phyloP scores from a whole-genome alignment of 1,139 yeast species.

The Cylindricascospora bacillispora region DNA sequence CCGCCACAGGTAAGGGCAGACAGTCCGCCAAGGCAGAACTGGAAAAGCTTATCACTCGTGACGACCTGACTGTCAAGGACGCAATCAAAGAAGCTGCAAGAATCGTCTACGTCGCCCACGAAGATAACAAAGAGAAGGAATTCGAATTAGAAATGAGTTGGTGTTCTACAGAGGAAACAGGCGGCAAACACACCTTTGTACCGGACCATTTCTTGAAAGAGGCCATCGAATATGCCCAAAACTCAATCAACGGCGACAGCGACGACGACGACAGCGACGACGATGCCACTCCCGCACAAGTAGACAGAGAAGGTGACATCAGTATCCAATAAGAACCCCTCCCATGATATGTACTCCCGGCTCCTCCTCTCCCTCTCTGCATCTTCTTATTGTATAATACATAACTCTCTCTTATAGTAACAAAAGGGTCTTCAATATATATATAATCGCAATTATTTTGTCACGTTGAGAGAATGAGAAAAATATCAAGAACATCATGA shows the following conservation, averaged over 20 bases:
- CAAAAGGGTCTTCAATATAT: too few species aligned
- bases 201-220: constrained; percentile 69
- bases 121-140: constrained; percentile 94
- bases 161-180: constrained; percentile 65
- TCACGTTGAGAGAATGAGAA: too few species aligned
- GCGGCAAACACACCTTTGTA: constrained; percentile 68
- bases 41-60: constrained; percentile 50
- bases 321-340: background rate
- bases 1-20: constrained; percentile 97
- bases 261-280: constrained; percentile 40
- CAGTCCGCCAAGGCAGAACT: constrained; percentile 93
- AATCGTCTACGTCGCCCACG: constrained; percentile 88
- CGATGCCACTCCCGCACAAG: constrained; percentile 6
- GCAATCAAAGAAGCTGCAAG: constrained; percentile 91
- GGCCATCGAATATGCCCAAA: constrained; percentile 72
- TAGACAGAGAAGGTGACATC: background rate
- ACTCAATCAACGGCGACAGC: constrained; percentile 66
- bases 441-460: too few species aligned
- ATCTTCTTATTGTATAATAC: too few species aligned
- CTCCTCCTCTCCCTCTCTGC: too few species aligned
- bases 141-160: constrained; percentile 92
- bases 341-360: too few species aligned
- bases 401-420: too few species aligned
- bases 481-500: too few species aligned
- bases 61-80: constrained; percentile 57